phyloP scores from a whole-genome alignment of 1,284 basidiomycete genomes.

The Sporisorium reilianum region DNA sequence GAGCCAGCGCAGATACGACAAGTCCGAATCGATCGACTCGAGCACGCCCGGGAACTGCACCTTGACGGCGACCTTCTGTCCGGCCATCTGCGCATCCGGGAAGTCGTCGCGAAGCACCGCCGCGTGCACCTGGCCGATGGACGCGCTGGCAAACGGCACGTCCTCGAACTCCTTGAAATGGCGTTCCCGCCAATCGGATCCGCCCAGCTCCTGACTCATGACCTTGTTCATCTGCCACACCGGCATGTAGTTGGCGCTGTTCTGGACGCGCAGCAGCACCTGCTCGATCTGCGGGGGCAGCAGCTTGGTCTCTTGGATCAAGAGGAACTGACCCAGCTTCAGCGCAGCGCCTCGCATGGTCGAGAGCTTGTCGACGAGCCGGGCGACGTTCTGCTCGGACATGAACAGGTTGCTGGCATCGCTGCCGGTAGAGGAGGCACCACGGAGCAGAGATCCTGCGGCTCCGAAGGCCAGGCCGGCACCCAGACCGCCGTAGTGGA shows the following conservation, averaged over 20 bases:
- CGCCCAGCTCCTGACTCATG: slow-evolving; percentile 78
- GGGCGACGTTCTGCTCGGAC: slow-evolving; percentile 78
- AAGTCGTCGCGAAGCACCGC: slow-evolving; percentile 74
- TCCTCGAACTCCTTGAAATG: slow-evolving; percentile 83
- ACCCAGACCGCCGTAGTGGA: slow-evolving; percentile 67
- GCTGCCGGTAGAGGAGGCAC: slow-evolving; percentile 14
- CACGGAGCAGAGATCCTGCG: slow-evolving; percentile 56
- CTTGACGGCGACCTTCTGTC: slow-evolving; percentile 81
- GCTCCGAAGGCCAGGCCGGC: slow-evolving; percentile 67
- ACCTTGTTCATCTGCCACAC: slow-evolving; percentile 95
- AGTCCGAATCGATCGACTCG: slow-evolving; percentile 85
- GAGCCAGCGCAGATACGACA: slow-evolving; percentile 86
- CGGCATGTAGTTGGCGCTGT: slow-evolving; percentile 98
- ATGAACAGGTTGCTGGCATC: slow-evolving; percentile 45
- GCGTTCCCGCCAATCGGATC: slow-evolving; percentile 77
- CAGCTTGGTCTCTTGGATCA: slow-evolving; percentile 80
- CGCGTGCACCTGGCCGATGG: slow-evolving; percentile 94
- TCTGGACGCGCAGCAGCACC: slow-evolving; percentile 90
- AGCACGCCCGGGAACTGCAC: slow-evolving; percentile 95
- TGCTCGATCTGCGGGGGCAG: slow-evolving; percentile 88
- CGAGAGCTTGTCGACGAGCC: slow-evolving; percentile 90
- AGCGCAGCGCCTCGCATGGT: slow-evolving; percentile 96
- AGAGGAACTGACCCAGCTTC: slow-evolving; percentile 96
- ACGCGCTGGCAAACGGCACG: slow-evolving; percentile 92
- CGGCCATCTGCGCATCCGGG: slow-evolving; percentile 50